Conservation (phyloP, 2,329 filamentous ascomycete genomes). For the Penicillium sp. region DNA sequence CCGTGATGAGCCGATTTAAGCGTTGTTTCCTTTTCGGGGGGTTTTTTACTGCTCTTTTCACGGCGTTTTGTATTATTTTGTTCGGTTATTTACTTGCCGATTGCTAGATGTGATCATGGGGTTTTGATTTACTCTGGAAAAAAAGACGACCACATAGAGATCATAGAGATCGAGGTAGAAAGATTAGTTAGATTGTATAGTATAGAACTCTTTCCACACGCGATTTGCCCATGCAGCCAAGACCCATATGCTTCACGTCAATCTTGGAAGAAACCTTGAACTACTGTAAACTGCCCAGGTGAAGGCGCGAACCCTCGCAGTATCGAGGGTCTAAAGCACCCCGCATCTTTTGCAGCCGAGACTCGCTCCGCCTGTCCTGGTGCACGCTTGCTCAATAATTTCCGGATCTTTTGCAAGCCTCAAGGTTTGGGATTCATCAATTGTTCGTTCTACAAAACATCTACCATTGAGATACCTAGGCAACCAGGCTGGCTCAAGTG, state of each 20-base stretch:
- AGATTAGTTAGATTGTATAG: conserved; percentile 8
- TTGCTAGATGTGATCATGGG: conserved; percentile 2
- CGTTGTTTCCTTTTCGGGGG: neutral
- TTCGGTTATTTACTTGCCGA: neutral
- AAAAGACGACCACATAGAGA: conserved; percentile 5
- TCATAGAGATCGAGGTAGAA: conserved; percentile 5
- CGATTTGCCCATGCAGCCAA: conserved; percentile 7
- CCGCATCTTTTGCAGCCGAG: neutral
- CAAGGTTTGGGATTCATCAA: too few species aligned
- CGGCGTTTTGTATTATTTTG: conserved; percentile 1
- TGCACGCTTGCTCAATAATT: too few species aligned
- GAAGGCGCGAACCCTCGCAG: too few species aligned
- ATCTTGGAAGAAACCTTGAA: too few species aligned
- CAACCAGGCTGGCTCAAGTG: too few species aligned
- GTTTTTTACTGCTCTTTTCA: neutral
- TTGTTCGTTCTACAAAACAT: too few species aligned
- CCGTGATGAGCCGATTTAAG: conserved; percentile 71
- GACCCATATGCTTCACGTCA: neutral
- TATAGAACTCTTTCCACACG: conserved; percentile 7
- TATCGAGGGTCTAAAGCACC: too few species aligned
- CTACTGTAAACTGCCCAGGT: too few species aligned
- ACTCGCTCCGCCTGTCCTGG: too few species aligned
- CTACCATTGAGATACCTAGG: neutral
- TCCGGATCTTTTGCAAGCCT: too few species aligned
- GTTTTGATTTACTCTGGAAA: conserved; percentile 1